Base-by-base conservation (phyloP, 352 stramenopile genomes). In the Lagenidium giganteum region DNA sequence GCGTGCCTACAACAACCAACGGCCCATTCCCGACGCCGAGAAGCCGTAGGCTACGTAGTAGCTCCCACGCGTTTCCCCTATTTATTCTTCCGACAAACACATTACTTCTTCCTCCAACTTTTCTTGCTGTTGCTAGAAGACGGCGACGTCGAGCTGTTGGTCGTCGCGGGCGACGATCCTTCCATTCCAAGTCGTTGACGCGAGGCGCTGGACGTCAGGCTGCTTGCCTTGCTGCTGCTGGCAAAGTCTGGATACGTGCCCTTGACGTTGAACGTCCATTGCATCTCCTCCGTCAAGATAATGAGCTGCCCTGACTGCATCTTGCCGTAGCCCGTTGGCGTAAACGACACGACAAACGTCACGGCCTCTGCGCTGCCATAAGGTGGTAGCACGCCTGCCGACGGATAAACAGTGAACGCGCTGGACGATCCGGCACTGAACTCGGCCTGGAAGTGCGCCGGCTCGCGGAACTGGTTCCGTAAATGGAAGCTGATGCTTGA, bases 181-280 rank as follows among this genome's bases (percentile, higher is more conserved):
- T 61, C 53, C 4, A 78, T 74, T 6, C 66, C 66, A 14, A 78
- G 51, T 2, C 66, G 51, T 24, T 37, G 57, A 0, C 62, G 55
- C 2, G 66, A 78, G 5, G 71, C 69, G 34, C 51, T 83, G 11
- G 67, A 81, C 31, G 66, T 81, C 2, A 54, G 58, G 45, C 61
- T 82, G 22, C 67, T 79, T 3, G 18, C 28, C 46, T 63, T 72
- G 47, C 64, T 78, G 32, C 36, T 63, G 0, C 55, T 64, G 20
- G 61, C 60, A 20, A 53, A 66, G 36, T 93, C 79, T 0, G 88
- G 87, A 28, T 93, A 93, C 11, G 67, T 83, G 16, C 87, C 87
- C 40, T 90, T 90, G 20, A 97, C 77, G 21, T 95, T 86, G 62
- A 96, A 97, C 28, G 79, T 95, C 88, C 88, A 97, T 60, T 95